A percentile compares a stretch with the other conserved stretches of the same genome.
Conservation (phyloP, 495 filamentous ascomycete species). For the Podospora didyma region DNA sequence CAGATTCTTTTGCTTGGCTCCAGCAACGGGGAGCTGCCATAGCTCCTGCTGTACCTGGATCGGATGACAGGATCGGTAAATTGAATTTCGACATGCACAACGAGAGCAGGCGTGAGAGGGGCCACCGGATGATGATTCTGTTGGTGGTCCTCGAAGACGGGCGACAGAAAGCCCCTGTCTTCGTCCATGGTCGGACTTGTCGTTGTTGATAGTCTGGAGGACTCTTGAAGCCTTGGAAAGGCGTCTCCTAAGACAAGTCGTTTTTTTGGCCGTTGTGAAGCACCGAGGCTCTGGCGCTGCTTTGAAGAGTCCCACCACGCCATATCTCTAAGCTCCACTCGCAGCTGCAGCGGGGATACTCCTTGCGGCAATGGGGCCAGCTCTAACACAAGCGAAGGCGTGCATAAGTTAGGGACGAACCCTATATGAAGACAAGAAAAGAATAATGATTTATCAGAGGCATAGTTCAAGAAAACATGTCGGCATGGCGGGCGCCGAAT, state of each 20-base stretch:
- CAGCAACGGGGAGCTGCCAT: slow-evolving; percentile 36
- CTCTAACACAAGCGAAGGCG: no score
- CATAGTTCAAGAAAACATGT: no score
- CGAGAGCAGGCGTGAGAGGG: slow-evolving; percentile 21
- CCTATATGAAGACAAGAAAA: not conserved
- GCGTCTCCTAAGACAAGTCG: slow-evolving; percentile 21
- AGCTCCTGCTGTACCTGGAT: slow-evolving; percentile 34
- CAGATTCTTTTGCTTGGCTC: slow-evolving; percentile 36
- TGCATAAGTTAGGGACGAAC: no score
- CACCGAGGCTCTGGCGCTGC: slow-evolving; percentile 7
- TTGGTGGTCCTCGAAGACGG: slow-evolving; percentile 21
- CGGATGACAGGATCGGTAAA: slow-evolving; percentile 42
- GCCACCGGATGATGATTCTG: not conserved
- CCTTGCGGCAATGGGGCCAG: not conserved
- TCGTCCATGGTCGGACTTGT: slow-evolving; percentile 19
- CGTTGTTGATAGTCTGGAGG: slow-evolving; percentile 1
- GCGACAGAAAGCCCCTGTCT: slow-evolving; percentile 18
- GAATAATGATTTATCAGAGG: not conserved
- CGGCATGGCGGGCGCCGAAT: no score
- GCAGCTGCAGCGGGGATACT: not conserved
- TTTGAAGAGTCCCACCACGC: slow-evolving; percentile 28
- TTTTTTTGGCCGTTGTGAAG: slow-evolving; percentile 9
- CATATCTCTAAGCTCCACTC: slow-evolving; percentile 13
- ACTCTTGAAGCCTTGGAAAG: slow-evolving; percentile 15
- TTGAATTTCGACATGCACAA: slow-evolving; percentile 39